Base-by-base conservation (phyloP, 1,284 basidiomycete species). In the Trichosporon inkin region DNA sequence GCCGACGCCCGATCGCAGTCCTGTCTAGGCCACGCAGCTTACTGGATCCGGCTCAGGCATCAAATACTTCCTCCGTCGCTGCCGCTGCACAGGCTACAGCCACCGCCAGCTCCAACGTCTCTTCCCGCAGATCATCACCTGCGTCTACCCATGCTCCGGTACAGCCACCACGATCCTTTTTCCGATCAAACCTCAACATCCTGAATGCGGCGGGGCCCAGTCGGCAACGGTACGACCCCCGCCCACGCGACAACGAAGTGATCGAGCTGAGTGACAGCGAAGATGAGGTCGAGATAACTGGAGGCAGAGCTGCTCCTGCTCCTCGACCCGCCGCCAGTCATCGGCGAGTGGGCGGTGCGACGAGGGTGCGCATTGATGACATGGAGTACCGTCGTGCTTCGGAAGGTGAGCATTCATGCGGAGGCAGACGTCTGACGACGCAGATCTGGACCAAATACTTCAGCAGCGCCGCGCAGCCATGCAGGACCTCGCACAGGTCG, bases 241-340 rank as follows among this genome's bases (percentile, higher is more conserved):
- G 44, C n/a, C 44, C 44, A 3, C 44, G 44, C 13, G 44, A 49
- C 24, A 32, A 49, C 44, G 44, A 49, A 22, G 44, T 49, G 6
- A 49, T 49, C n/a, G 44, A 49, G 8, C 44, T 49, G 14, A 49
- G 44, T 17, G 44, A 49, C 44, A 49, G 44, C 24, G 44, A 49
- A n/a, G 44, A 49, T 22, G 44, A 49, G 22, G 14, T 49, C 6
- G 44, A 49, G n/a, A 24, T 49, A 7, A 49, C 44, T n/a, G 44
- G 44, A 28, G 44, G 44, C 6, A 22, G 44, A 28, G 44, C 44
- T 32, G 44, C 44, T 22, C 44, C 44, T 24, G 10, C 24, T 17
- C 10, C 22, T 1, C 44, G 24, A 6, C 24, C 44, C 16, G 22
- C 22, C 16, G 22, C 44, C n/a, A 28, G 24, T 28, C 1, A 13